A percentile compares a stretch with the other conserved stretches of the same genome.
These are phyloP conservation scores for Cryphonectria naterciae DNA, from an alignment of 2,329 filamentous ascomycete species.

Conservation along the genomic window DNA sequence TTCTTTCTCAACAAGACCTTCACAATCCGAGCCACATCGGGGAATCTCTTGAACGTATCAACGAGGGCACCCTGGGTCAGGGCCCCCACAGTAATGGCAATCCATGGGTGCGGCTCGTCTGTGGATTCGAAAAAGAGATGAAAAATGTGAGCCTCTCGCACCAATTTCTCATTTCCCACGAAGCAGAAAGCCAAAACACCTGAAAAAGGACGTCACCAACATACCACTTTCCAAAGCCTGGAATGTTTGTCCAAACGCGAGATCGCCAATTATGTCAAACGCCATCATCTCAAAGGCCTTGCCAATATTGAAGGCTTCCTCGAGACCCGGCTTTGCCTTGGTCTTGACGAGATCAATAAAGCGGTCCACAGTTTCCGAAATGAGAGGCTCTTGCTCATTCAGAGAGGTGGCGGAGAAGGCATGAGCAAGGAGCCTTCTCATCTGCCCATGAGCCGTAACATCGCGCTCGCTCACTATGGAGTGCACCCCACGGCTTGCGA, in stretches of 20 bases:
- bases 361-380: constrained; percentile 2
- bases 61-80: constrained; percentile 32
- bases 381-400: constrained; percentile 7
- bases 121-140: too few species aligned
- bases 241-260: constrained; percentile 48
- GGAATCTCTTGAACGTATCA: constrained; percentile 31
- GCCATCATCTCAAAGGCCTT: constrained; percentile 42
- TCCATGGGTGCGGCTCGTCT: constrained; percentile 38
- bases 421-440: constrained; percentile 34
- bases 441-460: constrained; percentile 33
- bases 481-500: constrained; percentile 29
- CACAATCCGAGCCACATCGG: constrained; percentile 22
- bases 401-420: constrained; percentile 25
- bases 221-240: constrained; percentile 36
- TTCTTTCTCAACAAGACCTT: constrained; percentile 17
- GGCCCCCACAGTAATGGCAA: constrained; percentile 33
- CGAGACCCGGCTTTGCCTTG: constrained; percentile 12
- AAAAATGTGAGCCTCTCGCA: too few species aligned
- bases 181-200: too few species aligned
- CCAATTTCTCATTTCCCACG: too few species aligned
- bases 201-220: not conserved
- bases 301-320: constrained; percentile 36
- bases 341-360: constrained; percentile 3
- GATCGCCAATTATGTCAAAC: constrained; percentile 46
- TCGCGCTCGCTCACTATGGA: constrained; percentile 37